These are phyloP conservation scores for Patellifolia procumbens DNA, from an alignment of 179 eudicot species.

Conservation along the genomic window DNA sequence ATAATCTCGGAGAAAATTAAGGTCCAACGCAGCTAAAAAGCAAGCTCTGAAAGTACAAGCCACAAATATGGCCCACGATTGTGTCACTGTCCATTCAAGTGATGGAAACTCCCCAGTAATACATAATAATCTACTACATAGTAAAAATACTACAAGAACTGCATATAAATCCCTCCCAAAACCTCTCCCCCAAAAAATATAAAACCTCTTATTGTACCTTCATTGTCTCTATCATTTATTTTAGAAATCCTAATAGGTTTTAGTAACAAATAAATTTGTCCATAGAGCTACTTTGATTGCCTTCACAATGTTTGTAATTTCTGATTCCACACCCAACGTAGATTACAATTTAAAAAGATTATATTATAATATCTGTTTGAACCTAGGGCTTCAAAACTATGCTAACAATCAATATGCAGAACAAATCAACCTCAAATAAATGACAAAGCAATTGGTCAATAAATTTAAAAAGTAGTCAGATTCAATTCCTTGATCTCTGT, in stretches of 20 bases:
- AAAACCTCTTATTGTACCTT: neutral
- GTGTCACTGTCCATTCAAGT: neutral
- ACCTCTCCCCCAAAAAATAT: neutral
- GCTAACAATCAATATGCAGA: neutral
- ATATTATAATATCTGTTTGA: neutral
- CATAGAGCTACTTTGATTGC: neutral
- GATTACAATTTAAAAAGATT: neutral
- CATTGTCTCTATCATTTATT: neutral
- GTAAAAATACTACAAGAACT: neutral
- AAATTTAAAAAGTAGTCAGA: neutral
- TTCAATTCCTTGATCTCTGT: neutral
- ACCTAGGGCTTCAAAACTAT: neutral
- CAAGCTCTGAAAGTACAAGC: neutral
- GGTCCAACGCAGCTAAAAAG: conserved; percentile 1
- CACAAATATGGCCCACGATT: neutral
- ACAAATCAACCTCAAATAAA: neutral
- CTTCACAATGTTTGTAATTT: neutral
- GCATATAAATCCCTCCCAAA: neutral
- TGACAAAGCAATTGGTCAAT: neutral
- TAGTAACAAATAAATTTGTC: neutral
- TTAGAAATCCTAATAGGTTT: neutral
- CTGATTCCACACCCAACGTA: neutral
- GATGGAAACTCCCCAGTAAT: neutral
- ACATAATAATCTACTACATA: neutral
- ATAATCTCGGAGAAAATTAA: neutral